Percentiles rank a stretch among this genome's conserved stretches.
Evolutionary conservation across 1,284 basidiomycete genomes (phyloP).

Genomic region (Apiotrichum gamsii): DNA sequence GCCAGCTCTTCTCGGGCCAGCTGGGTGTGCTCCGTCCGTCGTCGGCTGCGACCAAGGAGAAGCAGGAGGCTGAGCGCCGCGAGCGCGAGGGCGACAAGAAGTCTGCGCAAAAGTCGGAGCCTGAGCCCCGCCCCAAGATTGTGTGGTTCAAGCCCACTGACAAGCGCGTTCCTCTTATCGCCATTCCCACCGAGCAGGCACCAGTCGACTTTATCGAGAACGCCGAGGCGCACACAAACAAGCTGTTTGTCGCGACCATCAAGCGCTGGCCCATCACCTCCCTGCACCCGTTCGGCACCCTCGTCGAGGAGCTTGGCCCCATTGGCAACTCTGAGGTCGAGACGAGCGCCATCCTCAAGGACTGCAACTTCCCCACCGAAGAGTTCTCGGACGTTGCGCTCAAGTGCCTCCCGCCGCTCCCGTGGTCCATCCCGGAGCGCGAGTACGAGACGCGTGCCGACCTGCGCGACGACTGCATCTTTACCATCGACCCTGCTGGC

Average conservation of each 20-base stretch:
- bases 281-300: constrained; percentile 95
- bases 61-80: constrained; percentile 94
- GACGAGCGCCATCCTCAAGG: constrained; percentile 92
- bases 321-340: constrained; percentile 98
- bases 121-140: constrained; percentile 87
- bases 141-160: constrained; percentile 99
- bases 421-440: constrained; percentile 77
- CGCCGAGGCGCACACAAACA: constrained; percentile 81
- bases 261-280: constrained; percentile 85
- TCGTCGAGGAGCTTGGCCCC: constrained; percentile 96
- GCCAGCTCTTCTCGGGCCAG: constrained; percentile 96
- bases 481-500: constrained; percentile 85
- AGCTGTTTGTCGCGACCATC: constrained; percentile 94
- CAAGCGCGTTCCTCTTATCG: constrained; percentile 97
- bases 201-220: constrained; percentile 94
- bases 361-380: constrained; percentile 95
- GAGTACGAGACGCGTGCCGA: constrained; percentile 84
- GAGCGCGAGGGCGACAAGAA: constrained; percentile 79
- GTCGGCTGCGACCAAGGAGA: constrained; percentile 97
- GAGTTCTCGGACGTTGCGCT: constrained; percentile 89
- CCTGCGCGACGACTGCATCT: constrained; percentile 73
- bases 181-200: constrained; percentile 98
- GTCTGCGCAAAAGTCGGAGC: constrained; percentile 64
- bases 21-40: constrained; percentile 92
- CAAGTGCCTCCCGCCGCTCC: constrained; percentile 89